Evolutionary conservation across 176 grass and related monocot species (phyloP).

Genomic region (Paspalum notatum): DNA sequence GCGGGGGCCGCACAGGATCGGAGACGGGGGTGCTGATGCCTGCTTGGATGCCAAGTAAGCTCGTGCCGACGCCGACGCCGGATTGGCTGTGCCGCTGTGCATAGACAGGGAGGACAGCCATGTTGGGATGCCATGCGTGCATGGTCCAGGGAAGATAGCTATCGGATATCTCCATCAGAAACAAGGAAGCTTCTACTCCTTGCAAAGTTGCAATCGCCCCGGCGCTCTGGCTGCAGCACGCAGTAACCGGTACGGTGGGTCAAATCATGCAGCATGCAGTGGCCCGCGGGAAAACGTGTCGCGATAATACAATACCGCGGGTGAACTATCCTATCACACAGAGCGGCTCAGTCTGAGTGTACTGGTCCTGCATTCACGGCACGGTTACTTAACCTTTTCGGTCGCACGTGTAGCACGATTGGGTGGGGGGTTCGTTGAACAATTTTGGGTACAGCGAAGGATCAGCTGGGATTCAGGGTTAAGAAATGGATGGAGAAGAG

Average conservation of each 20-base stretch:
- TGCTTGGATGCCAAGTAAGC: no score
- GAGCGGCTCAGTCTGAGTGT: neutral
- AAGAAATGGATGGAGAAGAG: neutral
- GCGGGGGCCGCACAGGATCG: neutral
- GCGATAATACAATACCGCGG: neutral
- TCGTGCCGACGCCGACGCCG: no score
- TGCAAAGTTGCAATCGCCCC: no score
- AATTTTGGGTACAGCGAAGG: neutral
- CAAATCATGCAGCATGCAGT: neutral
- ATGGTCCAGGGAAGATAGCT: no score
- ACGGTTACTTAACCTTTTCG: neutral
- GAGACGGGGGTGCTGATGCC: no score
- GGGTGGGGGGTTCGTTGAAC: neutral
- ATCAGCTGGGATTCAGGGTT: neutral
- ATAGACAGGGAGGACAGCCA: no score
- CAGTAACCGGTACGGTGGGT: neutral
- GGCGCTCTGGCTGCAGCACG: no score
- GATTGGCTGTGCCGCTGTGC: no score
- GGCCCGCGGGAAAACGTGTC: constrained; percentile 25
- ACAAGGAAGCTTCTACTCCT: no score
- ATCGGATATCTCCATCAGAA: no score
- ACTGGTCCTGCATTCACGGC: neutral
- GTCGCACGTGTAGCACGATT: constrained; percentile 46
- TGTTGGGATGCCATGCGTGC: no score
- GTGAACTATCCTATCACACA: neutral